These are phyloP conservation scores for Rhynchospora tenuis DNA, from an alignment of 176 grass and related monocot genomes.

Conservation along the genomic window DNA sequence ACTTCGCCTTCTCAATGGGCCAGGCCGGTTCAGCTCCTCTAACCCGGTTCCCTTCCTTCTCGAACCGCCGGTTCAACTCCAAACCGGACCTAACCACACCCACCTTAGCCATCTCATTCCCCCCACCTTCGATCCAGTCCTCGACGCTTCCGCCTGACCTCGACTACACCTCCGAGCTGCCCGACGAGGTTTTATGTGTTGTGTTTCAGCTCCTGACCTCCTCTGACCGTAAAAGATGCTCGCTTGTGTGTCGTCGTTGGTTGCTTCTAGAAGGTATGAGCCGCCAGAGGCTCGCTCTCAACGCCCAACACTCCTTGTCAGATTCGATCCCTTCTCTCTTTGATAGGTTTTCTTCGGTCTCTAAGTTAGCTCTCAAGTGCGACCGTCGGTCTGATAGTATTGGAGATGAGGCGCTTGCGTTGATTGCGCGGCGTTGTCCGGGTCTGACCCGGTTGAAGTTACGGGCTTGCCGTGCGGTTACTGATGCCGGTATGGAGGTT, in stretches of 20 bases:
- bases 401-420: constrained; percentile 46
- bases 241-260: constrained; percentile 64
- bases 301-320: constrained; percentile 39
- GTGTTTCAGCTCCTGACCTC: constrained; percentile 58
- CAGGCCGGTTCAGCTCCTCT: constrained; percentile 26
- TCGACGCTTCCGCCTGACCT: not conserved
- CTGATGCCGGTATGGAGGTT: constrained; percentile 56
- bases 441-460: constrained; percentile 74
- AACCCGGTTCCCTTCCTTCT: constrained; percentile 22
- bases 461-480: constrained; percentile 58
- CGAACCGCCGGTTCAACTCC: constrained; percentile 5
- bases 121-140: not conserved
- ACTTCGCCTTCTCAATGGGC: constrained; percentile 16
- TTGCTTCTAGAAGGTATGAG: constrained; percentile 52
- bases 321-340: constrained; percentile 29
- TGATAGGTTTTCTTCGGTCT: constrained; percentile 56
- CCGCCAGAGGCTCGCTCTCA: constrained; percentile 54
- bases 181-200: constrained; percentile 71
- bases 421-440: constrained; percentile 31
- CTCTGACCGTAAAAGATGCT: constrained; percentile 61
- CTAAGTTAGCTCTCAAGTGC: constrained; percentile 55
- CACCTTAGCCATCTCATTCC: not conserved
- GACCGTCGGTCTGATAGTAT: constrained; percentile 67
- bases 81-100: not conserved
- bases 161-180: constrained; percentile 82